A percentile compares a stretch with the other conserved stretches of the same genome.
phyloP scores from a whole-genome alignment of 371 early-diverging fungal genomes.

The Rhizopus delemar region DNA sequence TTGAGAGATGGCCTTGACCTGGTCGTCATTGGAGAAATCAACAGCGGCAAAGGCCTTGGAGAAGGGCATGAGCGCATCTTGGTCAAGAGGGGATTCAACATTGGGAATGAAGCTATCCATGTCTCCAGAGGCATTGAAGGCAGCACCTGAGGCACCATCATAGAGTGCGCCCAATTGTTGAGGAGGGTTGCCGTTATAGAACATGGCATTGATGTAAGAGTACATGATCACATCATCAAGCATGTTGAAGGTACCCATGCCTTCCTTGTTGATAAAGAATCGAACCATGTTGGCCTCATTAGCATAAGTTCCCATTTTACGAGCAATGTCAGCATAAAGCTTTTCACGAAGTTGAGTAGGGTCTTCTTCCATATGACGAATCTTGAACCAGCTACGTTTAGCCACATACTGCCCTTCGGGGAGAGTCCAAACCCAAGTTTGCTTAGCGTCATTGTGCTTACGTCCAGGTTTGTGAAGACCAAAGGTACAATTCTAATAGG shows the following conservation, averaged over 20 bases:
- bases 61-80: conserved; percentile 38
- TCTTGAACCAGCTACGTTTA: conserved; percentile 54
- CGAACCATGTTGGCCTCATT: conserved; percentile 56
- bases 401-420: conserved; percentile 36
- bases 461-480: conserved; percentile 30
- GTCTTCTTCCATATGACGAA: conserved; percentile 59
- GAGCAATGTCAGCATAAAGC: conserved; percentile 52
- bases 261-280: conserved; percentile 53
- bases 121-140: conserved; percentile 31
- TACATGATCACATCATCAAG: conserved; percentile 54
- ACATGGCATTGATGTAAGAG: conserved; percentile 52
- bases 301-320: conserved; percentile 51
- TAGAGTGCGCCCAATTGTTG: conserved; percentile 49
- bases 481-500: conserved; percentile 16
- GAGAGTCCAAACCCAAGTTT: conserved; percentile 56
- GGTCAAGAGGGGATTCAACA: conserved; percentile 34
- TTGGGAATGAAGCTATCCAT: conserved; percentile 41
- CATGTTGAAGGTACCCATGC: conserved; percentile 57
- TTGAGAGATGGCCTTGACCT: conserved; percentile 35
- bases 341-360: conserved; percentile 64
- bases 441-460: conserved; percentile 59
- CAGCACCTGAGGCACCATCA: conserved; percentile 58
- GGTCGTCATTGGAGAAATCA: conserved; percentile 40
- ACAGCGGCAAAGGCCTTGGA: conserved; percentile 36
- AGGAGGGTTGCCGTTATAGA: conserved; percentile 48